These are phyloP conservation scores for Guyanaporus albipodus DNA, from an alignment of 768 basidiomycete genomes.

Conservation along the genomic window DNA sequence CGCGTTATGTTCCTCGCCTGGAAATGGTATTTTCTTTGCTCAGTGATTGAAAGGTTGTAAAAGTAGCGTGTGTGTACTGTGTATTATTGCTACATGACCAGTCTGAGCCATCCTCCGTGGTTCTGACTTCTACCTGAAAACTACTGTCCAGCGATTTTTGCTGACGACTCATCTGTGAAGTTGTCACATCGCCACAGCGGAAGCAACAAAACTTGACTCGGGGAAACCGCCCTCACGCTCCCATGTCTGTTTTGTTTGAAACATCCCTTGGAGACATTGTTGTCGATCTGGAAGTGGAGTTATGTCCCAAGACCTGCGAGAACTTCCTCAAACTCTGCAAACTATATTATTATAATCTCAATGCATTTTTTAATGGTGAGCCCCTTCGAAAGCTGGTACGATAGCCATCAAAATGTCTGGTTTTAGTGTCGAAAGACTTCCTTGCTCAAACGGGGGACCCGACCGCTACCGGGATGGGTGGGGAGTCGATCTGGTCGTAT, in stretches of 20 bases:
- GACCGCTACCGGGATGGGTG: slow-evolving; percentile 90
- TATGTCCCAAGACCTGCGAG: slow-evolving; percentile 86
- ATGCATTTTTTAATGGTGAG: slow-evolving; percentile 97
- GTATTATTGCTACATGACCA: no score
- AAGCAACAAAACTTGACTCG: no score
- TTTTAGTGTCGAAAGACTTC: slow-evolving; percentile 91
- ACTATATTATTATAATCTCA: slow-evolving; percentile 93
- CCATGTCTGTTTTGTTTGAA: slow-evolving; percentile 94
- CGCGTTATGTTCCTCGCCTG: not conserved
- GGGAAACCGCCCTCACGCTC: no score
- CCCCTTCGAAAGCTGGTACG: slow-evolving; percentile 5
- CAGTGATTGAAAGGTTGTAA: no score
- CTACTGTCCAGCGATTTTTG: no score
- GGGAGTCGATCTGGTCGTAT: slow-evolving; percentile 83
- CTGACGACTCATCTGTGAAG: no score
- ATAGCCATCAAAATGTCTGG: not conserved
- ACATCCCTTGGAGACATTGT: slow-evolving; percentile 97
- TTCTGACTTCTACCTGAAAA: no score
- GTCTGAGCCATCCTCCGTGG: no score
- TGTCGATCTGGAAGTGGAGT: slow-evolving; percentile 89
- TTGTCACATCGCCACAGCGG: no score
- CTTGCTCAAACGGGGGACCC: slow-evolving; percentile 97
- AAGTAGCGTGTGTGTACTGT: no score
- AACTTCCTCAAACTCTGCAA: slow-evolving; percentile 99
- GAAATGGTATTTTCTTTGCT: no score